Evolutionary conservation across 345 rosid species (phyloP), one percentile per base, ranked within the genome.

Genomic region (Turritis glabra): DNA sequence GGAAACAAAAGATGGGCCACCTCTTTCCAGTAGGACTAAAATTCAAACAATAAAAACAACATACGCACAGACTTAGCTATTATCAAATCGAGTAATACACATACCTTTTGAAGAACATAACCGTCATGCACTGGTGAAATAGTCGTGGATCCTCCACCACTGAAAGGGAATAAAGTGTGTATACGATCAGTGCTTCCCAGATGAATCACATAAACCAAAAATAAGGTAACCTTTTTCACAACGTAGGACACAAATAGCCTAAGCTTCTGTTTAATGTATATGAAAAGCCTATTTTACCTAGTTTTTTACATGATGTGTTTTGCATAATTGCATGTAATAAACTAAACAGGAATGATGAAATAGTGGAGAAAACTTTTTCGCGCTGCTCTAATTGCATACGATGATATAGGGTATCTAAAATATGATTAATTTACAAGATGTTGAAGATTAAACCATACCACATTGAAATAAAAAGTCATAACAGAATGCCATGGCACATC

Each of bases 111-210:
- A 80, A 92, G 93, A 70, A 91, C 97, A 78, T 87, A 91, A 66
- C 97, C 99, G 56, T 94, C 99, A 66, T 91, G 96, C 51, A 91
- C 99, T 2, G 99, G 96, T 61, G 97, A 82, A 67, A 92, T 85
- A 59, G 92, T 89, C 30, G 93, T 90, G 66, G 99, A 95, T 66
- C 99, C 99, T 82, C 96, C 99, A 74, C 99, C 97, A 82, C 97
- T 92, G 83, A 58, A 77, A 75, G 48, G 37, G 33, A 62, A 22
- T 19, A 32, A 35, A 64, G 25, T 23, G 27, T 59, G 44, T 35
- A 30, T 41, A 22, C 13, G 8, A 64, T 64, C 51, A 77, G 62
- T 54, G 27, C 0, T 14, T 57, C 38, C 3, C 50, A 47, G 9
- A 62, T 14, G 11, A 72, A 51, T 14, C 13, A 18, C 41, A 52